These are phyloP conservation scores for Cytospora mali DNA, from an alignment of 2,329 filamentous ascomycete species.

Conservation along the genomic window DNA sequence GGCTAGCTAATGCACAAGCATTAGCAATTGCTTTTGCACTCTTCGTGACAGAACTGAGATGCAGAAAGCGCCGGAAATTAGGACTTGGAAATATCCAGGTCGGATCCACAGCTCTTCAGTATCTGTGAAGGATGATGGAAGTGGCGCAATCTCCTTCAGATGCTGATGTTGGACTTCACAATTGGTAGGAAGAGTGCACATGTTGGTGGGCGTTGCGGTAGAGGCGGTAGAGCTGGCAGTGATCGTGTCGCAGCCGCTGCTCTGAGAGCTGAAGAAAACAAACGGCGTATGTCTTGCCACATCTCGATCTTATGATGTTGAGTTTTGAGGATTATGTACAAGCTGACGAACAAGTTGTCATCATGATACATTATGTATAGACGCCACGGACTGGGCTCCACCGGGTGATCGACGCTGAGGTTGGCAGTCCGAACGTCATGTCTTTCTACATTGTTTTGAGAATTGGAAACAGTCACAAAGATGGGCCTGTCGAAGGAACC, in stretches of 20 bases:
- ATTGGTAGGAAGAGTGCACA: too few species aligned
- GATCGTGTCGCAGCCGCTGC: neutral
- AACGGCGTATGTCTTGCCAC: neutral
- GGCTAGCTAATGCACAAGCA: too few species aligned
- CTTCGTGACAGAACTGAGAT: neutral
- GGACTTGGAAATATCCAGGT: neutral
- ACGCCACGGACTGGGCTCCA: neutral
- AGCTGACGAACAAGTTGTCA: neutral
- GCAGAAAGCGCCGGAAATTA: neutral
- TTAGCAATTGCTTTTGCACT: too few species aligned
- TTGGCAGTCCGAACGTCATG: neutral
- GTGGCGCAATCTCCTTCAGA: neutral
- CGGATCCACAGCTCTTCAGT: neutral
- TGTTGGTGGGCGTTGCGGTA: neutral
- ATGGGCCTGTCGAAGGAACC: neutral
- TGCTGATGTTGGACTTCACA: neutral
- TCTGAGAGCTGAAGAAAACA: neutral
- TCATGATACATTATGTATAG: neutral
- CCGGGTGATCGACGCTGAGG: neutral
- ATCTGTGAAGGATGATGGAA: neutral
- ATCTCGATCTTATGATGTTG: neutral
- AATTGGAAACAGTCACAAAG: neutral
- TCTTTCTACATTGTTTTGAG: neutral
- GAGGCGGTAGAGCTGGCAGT: neutral
- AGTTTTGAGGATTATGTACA: too few species aligned